Conservation (phyloP, 1,284 basidiomycete genomes). For the Cutaneotrichosporon sp. region DNA sequence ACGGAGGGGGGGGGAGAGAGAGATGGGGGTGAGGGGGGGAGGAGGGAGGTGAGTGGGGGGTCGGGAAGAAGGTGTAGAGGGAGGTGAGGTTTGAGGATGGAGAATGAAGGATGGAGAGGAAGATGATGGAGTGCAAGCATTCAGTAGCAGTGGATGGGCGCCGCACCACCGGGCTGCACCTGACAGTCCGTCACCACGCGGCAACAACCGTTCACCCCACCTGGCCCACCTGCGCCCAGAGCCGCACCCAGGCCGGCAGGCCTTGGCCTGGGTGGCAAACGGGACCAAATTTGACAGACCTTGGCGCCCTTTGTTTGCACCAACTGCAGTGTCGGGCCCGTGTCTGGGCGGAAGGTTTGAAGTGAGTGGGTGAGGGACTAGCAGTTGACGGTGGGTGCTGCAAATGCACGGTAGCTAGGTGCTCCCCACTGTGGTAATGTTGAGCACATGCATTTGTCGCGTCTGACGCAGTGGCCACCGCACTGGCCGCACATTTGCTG, state of each 20-base stretch:
- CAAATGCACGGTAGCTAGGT: not conserved
- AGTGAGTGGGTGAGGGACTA: too few species aligned
- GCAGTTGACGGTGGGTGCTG: too few species aligned
- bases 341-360: too few species aligned
- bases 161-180: too few species aligned
- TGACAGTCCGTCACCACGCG: not conserved
- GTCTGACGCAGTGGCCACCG: not conserved
- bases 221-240: too few species aligned
- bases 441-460: not conserved
- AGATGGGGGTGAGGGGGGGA: constrained; percentile 17
- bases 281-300: not conserved
- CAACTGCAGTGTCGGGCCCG: too few species aligned
- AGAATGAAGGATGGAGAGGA: constrained; percentile 8
- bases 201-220: not conserved
- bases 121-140: constrained; percentile 3
- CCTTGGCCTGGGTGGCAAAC: constrained; percentile 5
- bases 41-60: constrained; percentile 14
- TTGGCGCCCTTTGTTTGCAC: not conserved
- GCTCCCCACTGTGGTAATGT: not conserved
- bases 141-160: constrained; percentile 13
- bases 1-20: constrained; percentile 23
- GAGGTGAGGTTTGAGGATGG: constrained; percentile 14
- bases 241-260: not conserved
- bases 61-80: constrained; percentile 18
- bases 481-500: not conserved